Base-by-base conservation (phyloP, 805 yeast species). In the Starmerella vaccinii region DNA sequence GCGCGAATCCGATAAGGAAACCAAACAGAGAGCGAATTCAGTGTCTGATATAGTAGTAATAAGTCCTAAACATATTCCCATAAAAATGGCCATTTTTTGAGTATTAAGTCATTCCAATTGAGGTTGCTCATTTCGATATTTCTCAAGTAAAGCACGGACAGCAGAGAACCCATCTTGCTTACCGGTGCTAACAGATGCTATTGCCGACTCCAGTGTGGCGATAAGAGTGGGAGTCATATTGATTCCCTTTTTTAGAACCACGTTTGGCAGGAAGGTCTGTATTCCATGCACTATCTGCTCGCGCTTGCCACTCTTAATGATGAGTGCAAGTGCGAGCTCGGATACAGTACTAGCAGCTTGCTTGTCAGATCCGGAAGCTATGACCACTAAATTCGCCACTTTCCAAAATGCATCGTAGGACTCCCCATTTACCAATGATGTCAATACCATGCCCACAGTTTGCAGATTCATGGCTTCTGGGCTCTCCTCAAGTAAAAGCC, bases 331-430 rank as follows among this genome's bases (percentile, higher is more conserved):
- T 1, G 47, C 56, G 15, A 55, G 51, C 42, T 49, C 58, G 12
- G 43, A 32, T 23, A 62, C 54, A 10, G 53, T 37, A 16, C 57
- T 56, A 48, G 60, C 46, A 33, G 59, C 43, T 33, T 55, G 58
- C 5, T 46, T 24, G 22, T 57, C 61, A 4, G 63, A 37, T 8
- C 50, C 32, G 2, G 56, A 50, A 5, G 57, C 46, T 12, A 42
- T 16, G 6, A 48, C 38, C 12, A 63, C 51, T n/a, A 52, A 50
- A 21, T 57, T 52, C 57, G 63, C 59, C 3, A 60, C 45, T 21
- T 57, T 52, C 70, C 70, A 67, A 42, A 68, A 64, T 21, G 59
- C 49, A 24, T 47, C 50, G 61, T 62, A 64, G 18, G 49, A 46
- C 13, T 51, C 53, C 15, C 56, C 58, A 44, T 62, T 63, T 16